phyloP scores from a whole-genome alignment of 2,329 filamentous ascomycete genomes.

The Penicillium sp. region DNA sequence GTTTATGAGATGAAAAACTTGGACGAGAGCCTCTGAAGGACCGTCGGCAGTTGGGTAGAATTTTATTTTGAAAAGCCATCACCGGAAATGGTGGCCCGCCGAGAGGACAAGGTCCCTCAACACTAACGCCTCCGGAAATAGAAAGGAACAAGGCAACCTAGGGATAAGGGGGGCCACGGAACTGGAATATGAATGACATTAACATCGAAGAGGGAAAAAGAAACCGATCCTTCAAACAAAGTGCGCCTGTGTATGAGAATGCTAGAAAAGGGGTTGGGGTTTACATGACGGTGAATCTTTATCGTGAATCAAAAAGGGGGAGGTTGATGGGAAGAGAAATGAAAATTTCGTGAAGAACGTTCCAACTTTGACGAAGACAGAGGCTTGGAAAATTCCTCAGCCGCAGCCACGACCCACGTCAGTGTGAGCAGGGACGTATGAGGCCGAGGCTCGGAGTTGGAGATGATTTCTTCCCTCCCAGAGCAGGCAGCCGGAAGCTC shows the following conservation, averaged over 20 bases:
- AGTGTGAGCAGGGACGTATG: too few relatives aligned
- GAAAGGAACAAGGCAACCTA: conserved; percentile 4
- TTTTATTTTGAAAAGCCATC: neutral
- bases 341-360: conserved; percentile 16
- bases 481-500: too few relatives aligned
- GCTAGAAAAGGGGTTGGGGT: conserved; percentile 30
- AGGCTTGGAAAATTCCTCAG: neutral
- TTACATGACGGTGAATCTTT: conserved; percentile 47
- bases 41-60: too few relatives aligned
- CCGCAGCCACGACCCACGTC: too few relatives aligned
- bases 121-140: conserved; percentile 9
- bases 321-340: conserved; percentile 8
- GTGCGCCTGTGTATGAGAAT: conserved; percentile 39
- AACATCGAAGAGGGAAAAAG: conserved; percentile 17
- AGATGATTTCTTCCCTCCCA: too few relatives aligned
- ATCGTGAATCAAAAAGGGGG: conserved; percentile 33
- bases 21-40: too few relatives aligned
- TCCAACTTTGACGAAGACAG: conserved; percentile 4
- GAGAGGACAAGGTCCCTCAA: conserved; percentile 4
- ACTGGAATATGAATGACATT: conserved; percentile 16
- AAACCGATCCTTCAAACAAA: conserved; percentile 28
- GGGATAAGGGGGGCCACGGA: conserved; percentile 9
- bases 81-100: neutral
- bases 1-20: too few relatives aligned
- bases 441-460: too few relatives aligned